Base-by-base conservation (phyloP, 805 yeast species). In the Wickerhamomyces pijperi region DNA sequence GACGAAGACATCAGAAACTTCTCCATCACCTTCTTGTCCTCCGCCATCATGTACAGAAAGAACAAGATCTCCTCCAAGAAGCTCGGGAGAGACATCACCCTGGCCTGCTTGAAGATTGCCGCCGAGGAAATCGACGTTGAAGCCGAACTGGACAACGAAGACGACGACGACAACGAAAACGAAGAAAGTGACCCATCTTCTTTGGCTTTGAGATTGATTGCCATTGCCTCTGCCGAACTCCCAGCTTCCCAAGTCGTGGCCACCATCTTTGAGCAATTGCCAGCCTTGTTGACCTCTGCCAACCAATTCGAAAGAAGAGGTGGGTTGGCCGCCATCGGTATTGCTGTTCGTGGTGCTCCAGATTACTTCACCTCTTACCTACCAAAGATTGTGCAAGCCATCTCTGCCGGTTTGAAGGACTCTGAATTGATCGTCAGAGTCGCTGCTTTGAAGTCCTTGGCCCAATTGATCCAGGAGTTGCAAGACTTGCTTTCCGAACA, bases 201-300 rank as follows among this genome's bases (percentile, higher is more conserved):
- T 37, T 70, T 86, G 47, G 95, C 94, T 14, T 70, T 87, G 51
- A 76, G 95, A 63, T 66, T 90, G 42, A 60, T 92, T 39, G 82
- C 85, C 39, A 74, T 75, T 54, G 76, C 90, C 48, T 75, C 97
- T 15, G 67, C 79, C 35, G 87, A 81, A 54, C 69, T 92, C 53
- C 96, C 99, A 39, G 95, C 97, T 37, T 74, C 86, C 34, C 98
- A 92, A 61, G 94, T 84, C 41, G 78, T 88, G 47, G 72, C 69
- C 46, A 90, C 95, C 34, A 70, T 90, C 45, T 68, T 86, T 44
- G 83, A 77, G 47, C 73, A 71, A 47, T 59, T 83, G 46, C 70
- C 74, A 35, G 56, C 70, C 34, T 61, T 78, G 68, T 59, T 79
- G 44, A 62, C 74, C 36, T 73, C 88, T 15, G 47, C 74, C n/a